Conservation (phyloP, 2,329 filamentous ascomycete genomes). For the Colletotrichum sp. region DNA sequence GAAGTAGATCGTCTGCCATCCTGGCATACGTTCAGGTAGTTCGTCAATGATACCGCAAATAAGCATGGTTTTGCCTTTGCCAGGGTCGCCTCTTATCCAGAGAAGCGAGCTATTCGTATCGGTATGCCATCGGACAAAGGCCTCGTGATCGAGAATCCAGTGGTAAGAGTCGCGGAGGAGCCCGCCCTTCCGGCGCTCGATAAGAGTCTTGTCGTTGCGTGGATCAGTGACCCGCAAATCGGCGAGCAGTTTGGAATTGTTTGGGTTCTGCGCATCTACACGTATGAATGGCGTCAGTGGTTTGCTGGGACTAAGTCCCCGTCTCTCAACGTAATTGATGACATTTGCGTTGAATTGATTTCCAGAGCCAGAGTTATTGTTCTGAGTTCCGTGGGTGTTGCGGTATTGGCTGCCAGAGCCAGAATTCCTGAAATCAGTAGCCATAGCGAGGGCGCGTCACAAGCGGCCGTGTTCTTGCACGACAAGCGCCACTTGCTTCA, state of each 20-base stretch:
- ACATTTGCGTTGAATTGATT: not conserved
- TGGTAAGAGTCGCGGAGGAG: constrained; percentile 34
- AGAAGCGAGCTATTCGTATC: constrained; percentile 28
- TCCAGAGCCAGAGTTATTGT: not conserved
- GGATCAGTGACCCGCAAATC: constrained; percentile 31
- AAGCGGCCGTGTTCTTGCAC: not conserved
- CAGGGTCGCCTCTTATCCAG: constrained; percentile 43
- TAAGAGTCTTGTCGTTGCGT: constrained; percentile 36
- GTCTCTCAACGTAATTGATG: not conserved
- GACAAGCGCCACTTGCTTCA: not conserved
- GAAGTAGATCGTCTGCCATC: constrained; percentile 33
- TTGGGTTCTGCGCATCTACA: not conserved
- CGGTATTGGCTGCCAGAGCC: not conserved
- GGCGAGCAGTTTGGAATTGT: not conserved
- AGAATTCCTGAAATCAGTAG: not conserved
- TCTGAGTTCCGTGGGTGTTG: not conserved
- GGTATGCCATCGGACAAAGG: constrained; percentile 30
- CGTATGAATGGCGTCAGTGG: not conserved
- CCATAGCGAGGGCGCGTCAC: not conserved
- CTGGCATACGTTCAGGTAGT: constrained; percentile 14
- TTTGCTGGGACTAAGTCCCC: too few species aligned
- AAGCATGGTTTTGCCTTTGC: constrained; percentile 51
- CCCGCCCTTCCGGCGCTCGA: constrained; percentile 38
- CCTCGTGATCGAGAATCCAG: constrained; percentile 37
- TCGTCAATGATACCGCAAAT: constrained; percentile 43